Conservation (phyloP, 2,329 filamentous ascomycete species). For the Mycosphaerella arachidis region DNA sequence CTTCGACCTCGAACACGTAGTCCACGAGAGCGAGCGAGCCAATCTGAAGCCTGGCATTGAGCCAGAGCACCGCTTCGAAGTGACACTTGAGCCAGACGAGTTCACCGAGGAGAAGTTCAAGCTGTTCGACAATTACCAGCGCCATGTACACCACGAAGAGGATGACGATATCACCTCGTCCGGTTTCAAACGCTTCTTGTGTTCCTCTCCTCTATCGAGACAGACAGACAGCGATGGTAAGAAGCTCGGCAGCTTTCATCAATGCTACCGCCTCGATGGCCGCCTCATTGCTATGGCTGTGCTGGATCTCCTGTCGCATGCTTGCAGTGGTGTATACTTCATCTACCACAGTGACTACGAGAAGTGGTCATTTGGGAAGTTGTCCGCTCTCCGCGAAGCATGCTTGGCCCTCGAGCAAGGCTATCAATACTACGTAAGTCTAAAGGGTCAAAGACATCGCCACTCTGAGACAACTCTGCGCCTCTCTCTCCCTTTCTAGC, state of each 20-base stretch:
- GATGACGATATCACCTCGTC: constrained; percentile 53
- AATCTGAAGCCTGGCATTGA: constrained; percentile 45
- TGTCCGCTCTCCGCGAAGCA: constrained; percentile 70
- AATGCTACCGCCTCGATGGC: constrained; percentile 68
- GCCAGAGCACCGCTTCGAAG: constrained; percentile 62
- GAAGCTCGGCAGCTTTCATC: constrained; percentile 69
- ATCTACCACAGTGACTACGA: constrained; percentile 73
- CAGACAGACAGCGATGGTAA: constrained; percentile 48
- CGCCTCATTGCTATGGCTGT: constrained; percentile 71
- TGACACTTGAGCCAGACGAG: constrained; percentile 64
- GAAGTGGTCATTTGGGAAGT: constrained; percentile 65
- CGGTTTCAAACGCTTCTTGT: constrained; percentile 70
- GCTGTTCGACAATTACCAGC: constrained; percentile 72
- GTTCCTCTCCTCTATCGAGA: constrained; percentile 59
- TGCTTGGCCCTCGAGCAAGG: constrained; percentile 63
- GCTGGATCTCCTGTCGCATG: constrained; percentile 69
- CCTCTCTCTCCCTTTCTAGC: too few species aligned
- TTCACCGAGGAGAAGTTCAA: constrained; percentile 72
- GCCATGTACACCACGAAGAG: constrained; percentile 64
- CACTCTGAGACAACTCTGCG: too few species aligned
- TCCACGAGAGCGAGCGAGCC: constrained; percentile 64
- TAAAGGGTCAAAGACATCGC: too few species aligned
- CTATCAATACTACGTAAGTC: constrained; percentile 60
- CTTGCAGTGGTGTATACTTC: constrained; percentile 79
- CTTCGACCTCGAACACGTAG: constrained; percentile 61